A percentile compares a stretch with the other conserved stretches of the same genome.
These are phyloP conservation scores for Ophiocordyceps sinensis DNA, from an alignment of 2,329 filamentous ascomycete species.

Conservation along the genomic window DNA sequence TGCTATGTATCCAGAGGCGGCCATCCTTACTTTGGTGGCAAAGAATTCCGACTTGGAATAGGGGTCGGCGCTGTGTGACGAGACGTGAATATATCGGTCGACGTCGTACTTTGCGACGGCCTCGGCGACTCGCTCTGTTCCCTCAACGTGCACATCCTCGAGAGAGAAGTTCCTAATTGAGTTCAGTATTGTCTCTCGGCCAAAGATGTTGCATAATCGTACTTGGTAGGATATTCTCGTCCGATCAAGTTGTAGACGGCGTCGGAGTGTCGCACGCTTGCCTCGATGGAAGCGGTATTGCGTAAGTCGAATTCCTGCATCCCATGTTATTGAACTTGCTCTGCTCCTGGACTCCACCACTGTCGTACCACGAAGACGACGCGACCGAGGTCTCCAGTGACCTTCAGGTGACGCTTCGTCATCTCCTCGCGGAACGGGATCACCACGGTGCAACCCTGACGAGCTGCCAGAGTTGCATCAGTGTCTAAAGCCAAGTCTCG, in stretches of 20 bases:
- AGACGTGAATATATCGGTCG: constrained; percentile 92
- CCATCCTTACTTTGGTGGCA: constrained; percentile 57
- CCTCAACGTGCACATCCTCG: constrained; percentile 86
- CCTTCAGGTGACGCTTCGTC: constrained; percentile 91
- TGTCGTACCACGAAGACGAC: constrained; percentile 65
- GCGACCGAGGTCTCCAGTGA: constrained; percentile 84
- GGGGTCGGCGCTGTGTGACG: constrained; percentile 76
- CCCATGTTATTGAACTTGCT: constrained; percentile 5
- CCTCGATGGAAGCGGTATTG: constrained; percentile 91
- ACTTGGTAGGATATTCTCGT: constrained; percentile 93
- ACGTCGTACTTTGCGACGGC: constrained; percentile 96
- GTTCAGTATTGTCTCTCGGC: constrained; percentile 7
- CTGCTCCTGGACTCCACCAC: background rate
- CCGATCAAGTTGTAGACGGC: constrained; percentile 95
- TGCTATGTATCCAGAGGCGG: no score
- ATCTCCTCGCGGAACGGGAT: constrained; percentile 94
- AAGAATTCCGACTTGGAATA: constrained; percentile 81
- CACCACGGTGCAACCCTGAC: constrained; percentile 86
- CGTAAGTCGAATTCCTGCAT: constrained; percentile 78
- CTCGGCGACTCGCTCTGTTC: constrained; percentile 80
- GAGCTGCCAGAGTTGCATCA: constrained; percentile 40
- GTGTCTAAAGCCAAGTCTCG: background rate
- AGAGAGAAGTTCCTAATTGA: constrained; percentile 76
- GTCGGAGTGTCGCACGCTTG: constrained; percentile 91
- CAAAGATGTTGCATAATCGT: constrained; percentile 15